Percentiles rank a stretch among this genome's conserved stretches.
Conservation (phyloP, 352 stramenopile genomes). For the Bremia lactucae region DNA sequence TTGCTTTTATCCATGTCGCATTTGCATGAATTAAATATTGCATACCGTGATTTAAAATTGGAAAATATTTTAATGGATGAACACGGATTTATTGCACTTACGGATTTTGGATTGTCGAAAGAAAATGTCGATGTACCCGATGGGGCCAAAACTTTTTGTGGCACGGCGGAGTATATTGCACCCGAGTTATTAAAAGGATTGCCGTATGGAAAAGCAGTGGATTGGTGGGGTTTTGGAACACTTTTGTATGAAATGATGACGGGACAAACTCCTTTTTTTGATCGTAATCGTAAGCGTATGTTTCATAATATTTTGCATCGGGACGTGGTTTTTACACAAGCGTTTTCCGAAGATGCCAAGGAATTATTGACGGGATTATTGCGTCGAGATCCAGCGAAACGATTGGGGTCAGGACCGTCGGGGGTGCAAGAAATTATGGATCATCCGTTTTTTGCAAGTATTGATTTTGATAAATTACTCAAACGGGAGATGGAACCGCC, state of each 20-base stretch:
- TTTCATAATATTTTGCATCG: constrained; percentile 90
- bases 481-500: constrained; percentile 75
- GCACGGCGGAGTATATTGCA: constrained; percentile 89
- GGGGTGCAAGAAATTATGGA: constrained; percentile 86
- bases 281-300: constrained; percentile 92
- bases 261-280: constrained; percentile 90
- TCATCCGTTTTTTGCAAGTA: constrained; percentile 81
- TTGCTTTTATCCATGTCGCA: constrained; percentile 88
- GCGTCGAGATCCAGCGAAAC: constrained; percentile 71
- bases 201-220: constrained; percentile 84
- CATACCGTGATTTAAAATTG: constrained; percentile 91
- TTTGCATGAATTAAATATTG: constrained; percentile 89
- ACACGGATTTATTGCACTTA: constrained; percentile 88
- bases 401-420: constrained; percentile 64
- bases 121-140: constrained; percentile 83
- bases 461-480: constrained; percentile 77
- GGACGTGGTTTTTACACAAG: constrained; percentile 77
- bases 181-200: constrained; percentile 85
- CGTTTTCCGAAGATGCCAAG: constrained; percentile 84
- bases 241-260: constrained; percentile 94
- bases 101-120: constrained; percentile 90
- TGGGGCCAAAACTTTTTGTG: constrained; percentile 88
- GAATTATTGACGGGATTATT: constrained; percentile 72
- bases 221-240: constrained; percentile 91
- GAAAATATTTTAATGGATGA: constrained; percentile 93